Percentiles rank a stretch among this genome's conserved stretches.
Conservation (phyloP, 1,284 basidiomycete species). For the Ustilago xerochloae region DNA sequence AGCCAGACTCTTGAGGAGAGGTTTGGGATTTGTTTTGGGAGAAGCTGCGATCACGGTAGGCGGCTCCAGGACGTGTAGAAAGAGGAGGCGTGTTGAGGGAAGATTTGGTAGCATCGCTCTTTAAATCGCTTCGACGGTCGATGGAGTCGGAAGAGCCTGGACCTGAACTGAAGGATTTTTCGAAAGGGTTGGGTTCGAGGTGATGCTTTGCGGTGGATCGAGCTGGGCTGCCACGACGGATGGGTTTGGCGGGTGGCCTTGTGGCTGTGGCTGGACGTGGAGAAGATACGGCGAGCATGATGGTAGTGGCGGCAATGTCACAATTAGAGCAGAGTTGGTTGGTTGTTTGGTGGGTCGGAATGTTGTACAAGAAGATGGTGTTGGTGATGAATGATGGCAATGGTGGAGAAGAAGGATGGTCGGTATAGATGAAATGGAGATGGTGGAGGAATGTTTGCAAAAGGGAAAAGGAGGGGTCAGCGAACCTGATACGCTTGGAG, state of each 20-base stretch:
- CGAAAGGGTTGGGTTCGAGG: conserved; percentile 94
- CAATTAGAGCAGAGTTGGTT: conserved; percentile 6
- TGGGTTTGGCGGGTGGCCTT: conserved; percentile 42
- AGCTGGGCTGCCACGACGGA: conserved; percentile 23
- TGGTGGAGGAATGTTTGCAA: background rate
- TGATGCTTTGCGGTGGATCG: conserved; percentile 60
- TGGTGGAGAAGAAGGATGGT: background rate
- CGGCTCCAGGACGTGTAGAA: conserved; percentile 44
- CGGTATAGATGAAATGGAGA: background rate
- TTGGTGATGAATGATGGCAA: background rate
- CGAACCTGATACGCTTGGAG: background rate
- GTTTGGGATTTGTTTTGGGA: conserved; percentile 37
- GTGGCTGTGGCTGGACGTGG: conserved; percentile 43
- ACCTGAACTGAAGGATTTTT: conserved; percentile 84
- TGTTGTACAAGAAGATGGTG: background rate
- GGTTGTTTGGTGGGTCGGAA: background rate
- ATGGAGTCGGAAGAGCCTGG: conserved; percentile 62
- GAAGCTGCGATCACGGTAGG: conserved; percentile 41
- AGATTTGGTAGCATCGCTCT: conserved; percentile 18
- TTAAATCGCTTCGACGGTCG: conserved; percentile 40
- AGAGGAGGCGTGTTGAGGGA: conserved; percentile 47
- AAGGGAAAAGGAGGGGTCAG: background rate
- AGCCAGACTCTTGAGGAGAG: conserved; percentile 30
- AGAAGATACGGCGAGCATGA: conserved; percentile 30
- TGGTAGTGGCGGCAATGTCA: background rate